These are phyloP conservation scores for Naganishia albida DNA, from an alignment of 1,284 basidiomycete species.

Conservation along the genomic window DNA sequence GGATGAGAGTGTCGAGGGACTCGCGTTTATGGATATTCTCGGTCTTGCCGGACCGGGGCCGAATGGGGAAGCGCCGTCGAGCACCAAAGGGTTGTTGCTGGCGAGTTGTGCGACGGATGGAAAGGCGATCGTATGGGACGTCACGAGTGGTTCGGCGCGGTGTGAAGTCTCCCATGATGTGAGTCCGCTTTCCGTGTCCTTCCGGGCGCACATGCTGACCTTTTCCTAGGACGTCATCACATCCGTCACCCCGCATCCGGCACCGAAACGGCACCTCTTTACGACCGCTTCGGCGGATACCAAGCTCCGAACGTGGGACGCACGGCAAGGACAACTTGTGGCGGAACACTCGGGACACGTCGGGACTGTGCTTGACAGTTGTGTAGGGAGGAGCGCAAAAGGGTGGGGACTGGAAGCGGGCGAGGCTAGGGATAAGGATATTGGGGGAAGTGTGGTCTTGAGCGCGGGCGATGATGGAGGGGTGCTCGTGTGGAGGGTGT, in stretches of 20 bases:
- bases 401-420: conserved; percentile 58
- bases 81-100: conserved; percentile 62
- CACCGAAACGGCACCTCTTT: conserved; percentile 67
- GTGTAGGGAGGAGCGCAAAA: conserved; percentile 58
- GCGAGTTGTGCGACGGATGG: conserved; percentile 92
- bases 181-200: conserved; percentile 41
- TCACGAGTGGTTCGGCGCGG: conserved; percentile 76
- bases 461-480: conserved; percentile 84
- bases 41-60: conserved; percentile 59
- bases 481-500: conserved; percentile 67
- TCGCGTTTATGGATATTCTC: conserved; percentile 79
- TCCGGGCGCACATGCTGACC: not conserved
- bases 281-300: conserved; percentile 83
- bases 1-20: conserved; percentile 85
- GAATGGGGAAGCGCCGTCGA: conserved; percentile 36
- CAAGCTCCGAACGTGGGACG: conserved; percentile 88
- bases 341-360: conserved; percentile 82
- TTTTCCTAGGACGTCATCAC: conserved; percentile 79
- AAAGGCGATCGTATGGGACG: conserved; percentile 91
- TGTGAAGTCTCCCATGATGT: conserved; percentile 78
- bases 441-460: conserved; percentile 60
- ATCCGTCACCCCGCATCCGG: conserved; percentile 69
- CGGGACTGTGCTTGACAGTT: conserved; percentile 75
- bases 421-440: conserved; percentile 31
- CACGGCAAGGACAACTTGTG: conserved; percentile 75